Evolutionary conservation across 2,329 filamentous ascomycete genomes (phyloP), one percentile per base, ranked within the genome.

Genomic region (Stagonosporopsis rhizophila): DNA sequence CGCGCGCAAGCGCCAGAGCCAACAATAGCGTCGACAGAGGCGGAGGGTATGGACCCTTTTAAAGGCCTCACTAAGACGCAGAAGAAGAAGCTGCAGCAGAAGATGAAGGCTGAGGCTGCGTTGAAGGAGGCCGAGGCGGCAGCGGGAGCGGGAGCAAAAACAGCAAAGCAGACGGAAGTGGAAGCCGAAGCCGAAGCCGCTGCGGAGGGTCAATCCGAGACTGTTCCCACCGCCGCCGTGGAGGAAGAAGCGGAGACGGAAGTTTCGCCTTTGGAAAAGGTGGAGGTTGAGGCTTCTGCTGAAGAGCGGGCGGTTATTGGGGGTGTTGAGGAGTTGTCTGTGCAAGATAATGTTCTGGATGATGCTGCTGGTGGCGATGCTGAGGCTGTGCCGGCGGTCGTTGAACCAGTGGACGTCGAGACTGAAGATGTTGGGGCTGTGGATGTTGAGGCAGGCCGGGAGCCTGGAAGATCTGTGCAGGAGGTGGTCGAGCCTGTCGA

Each of bases 1-100:
- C 35, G 11, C 7, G 30, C 30, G 12, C 12, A 15, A 32, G 30
- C 15, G 4, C 1, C 30, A 15, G 30, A 32, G 7, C 12, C 30
- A 32, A 23, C 8, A 39, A 12, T 27, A 17, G n/a, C 35, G 11
- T 17, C 35, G 9, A 28, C n/a, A 9, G 15, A 49, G 23, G 27
- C 17, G 27, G 15, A 23, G 8, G 5, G 20, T 5, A 57, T 7
- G 11, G 47, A 51, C 38, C 39, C 39, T 1, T 51, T 51, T 15
- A 40, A 41, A 23, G 47, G 47, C 6, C 39, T 51, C 2, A 20
- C 15, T 3, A 53, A 53, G 37, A 37, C 42, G 4, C 50, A 53
- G 37, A 67, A 57, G 44, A 72, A 69, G 63, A 70, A 65, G 56
- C 59, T 69, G 5, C 56, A 66, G 48, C 59, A 66, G 35, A 55